Conservation (phyloP, 768 basidiomycete genomes). For the Auriscalpium vulgare region DNA sequence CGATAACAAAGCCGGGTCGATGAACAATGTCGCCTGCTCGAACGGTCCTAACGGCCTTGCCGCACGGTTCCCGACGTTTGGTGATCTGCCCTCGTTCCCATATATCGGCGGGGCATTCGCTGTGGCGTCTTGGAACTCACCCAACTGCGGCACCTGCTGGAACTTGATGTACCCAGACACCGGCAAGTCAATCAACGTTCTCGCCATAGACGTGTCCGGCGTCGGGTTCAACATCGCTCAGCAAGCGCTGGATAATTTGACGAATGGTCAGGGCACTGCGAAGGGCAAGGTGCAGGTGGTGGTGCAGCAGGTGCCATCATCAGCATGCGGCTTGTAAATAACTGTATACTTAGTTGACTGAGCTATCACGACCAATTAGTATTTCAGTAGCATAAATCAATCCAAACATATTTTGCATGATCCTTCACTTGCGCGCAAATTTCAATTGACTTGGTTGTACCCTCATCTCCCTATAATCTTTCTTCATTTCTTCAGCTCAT, state of each 20-base stretch:
- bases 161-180: slow-evolving; percentile 37
- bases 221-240: slow-evolving; percentile 31
- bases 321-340: slow-evolving; percentile 17
- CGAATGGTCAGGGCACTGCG: slow-evolving; percentile 16
- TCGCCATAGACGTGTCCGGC: slow-evolving; percentile 43
- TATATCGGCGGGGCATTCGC: slow-evolving; percentile 48
- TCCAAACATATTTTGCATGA: too few relatives aligned
- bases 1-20: slow-evolving; percentile 34
- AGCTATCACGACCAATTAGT: too few relatives aligned
- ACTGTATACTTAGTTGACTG: too few relatives aligned
- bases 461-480: too few relatives aligned
- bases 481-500: too few relatives aligned
- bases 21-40: slow-evolving; percentile 41
- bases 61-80: slow-evolving; percentile 40
- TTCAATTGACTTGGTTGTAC: too few relatives aligned
- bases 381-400: too few relatives aligned
- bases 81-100: slow-evolving; percentile 48
- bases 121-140: slow-evolving; percentile 43
- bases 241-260: slow-evolving; percentile 24
- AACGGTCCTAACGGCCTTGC: slow-evolving; percentile 45
- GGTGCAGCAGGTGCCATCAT: slow-evolving; percentile 19
- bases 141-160: slow-evolving; percentile 56
- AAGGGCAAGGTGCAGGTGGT: slow-evolving; percentile 21
- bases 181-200: slow-evolving; percentile 34
- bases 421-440: too few relatives aligned